Conservation (phyloP, 495 filamentous ascomycete genomes). For the Echria macrotheca region DNA sequence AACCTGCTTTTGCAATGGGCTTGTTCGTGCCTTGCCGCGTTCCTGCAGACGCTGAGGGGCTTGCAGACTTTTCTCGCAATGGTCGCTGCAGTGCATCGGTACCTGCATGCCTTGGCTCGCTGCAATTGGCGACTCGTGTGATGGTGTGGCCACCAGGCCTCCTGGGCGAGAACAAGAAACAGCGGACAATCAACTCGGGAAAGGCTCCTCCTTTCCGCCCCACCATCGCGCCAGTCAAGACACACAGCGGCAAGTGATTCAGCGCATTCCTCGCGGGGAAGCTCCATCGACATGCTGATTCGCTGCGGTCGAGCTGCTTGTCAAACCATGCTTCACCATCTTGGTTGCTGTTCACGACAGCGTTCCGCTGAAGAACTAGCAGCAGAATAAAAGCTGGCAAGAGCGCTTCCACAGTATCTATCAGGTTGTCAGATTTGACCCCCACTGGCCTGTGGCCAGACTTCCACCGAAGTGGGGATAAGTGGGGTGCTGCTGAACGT, state of each 20-base stretch:
- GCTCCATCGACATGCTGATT: slow-evolving; percentile 1
- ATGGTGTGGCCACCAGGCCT: slow-evolving; percentile 8
- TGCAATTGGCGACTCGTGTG: slow-evolving; percentile 9
- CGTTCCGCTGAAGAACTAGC: background rate
- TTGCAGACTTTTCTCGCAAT: slow-evolving; percentile 7
- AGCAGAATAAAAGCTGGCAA: too few relatives aligned
- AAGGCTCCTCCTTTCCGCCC: too few relatives aligned
- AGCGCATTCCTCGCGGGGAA: slow-evolving; percentile 5
- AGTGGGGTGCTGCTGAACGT: too few relatives aligned
- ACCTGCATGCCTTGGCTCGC: slow-evolving; percentile 10
- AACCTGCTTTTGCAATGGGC: background rate
- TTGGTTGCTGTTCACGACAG: background rate
- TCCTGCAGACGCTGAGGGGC: slow-evolving; percentile 10
- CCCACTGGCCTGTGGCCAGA: too few relatives aligned
- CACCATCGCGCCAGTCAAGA: too few relatives aligned
- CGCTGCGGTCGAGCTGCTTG: background rate
- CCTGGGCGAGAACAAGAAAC: background rate
- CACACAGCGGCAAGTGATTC: slow-evolving; percentile 14
- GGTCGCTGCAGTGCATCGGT: slow-evolving; percentile 13
- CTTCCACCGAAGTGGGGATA: too few relatives aligned
- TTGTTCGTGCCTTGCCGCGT: slow-evolving; percentile 6
- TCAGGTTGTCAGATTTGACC: too few relatives aligned
- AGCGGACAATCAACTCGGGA: background rate
- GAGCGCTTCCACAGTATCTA: too few relatives aligned
- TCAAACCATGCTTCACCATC: background rate